phyloP scores from a whole-genome alignment of 441 rosid species.

The Populus hybrid region DNA sequence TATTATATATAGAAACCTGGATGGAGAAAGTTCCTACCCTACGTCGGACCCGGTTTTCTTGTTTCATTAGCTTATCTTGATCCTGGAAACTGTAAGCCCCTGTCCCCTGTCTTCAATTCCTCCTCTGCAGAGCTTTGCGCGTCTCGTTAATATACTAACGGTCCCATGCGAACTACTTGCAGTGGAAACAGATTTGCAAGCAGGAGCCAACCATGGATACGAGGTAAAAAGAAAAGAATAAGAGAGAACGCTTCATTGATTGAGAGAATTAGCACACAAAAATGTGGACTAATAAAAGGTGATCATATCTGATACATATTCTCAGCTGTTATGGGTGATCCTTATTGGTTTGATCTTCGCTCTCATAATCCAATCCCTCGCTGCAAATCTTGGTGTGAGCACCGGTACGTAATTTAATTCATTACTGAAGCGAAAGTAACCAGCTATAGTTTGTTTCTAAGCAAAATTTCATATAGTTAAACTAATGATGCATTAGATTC shows the following conservation, averaged over 20 bases:
- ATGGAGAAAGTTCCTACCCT: slow-evolving; percentile 47
- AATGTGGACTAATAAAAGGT: neutral
- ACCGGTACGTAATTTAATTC: slow-evolving; percentile 33
- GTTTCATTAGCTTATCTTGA: slow-evolving; percentile 66
- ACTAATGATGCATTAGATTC: neutral
- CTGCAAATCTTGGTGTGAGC: slow-evolving; percentile 71
- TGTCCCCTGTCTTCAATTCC: neutral
- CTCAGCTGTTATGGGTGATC: slow-evolving; percentile 38
- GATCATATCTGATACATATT: neutral
- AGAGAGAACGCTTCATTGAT: neutral
- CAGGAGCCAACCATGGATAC: slow-evolving; percentile 53
- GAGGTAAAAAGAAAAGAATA: slow-evolving; percentile 33
- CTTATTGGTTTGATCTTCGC: slow-evolving; percentile 49
- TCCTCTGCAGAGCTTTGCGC: neutral
- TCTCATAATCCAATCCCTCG: slow-evolving; percentile 27
- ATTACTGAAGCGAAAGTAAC: neutral
- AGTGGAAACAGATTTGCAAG: slow-evolving; percentile 75
- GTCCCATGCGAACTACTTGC: neutral
- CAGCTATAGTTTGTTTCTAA: neutral
- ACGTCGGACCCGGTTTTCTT: slow-evolving; percentile 63
- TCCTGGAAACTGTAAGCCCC: slow-evolving; percentile 54
- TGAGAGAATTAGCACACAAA: neutral
- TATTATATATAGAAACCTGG: slow-evolving; percentile 35
- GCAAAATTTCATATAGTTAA: neutral
- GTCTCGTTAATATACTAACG: neutral